These are phyloP conservation scores for Gracilariopsis chorda DNA, from an alignment of 23 red algal species.

Conservation along the genomic window DNA sequence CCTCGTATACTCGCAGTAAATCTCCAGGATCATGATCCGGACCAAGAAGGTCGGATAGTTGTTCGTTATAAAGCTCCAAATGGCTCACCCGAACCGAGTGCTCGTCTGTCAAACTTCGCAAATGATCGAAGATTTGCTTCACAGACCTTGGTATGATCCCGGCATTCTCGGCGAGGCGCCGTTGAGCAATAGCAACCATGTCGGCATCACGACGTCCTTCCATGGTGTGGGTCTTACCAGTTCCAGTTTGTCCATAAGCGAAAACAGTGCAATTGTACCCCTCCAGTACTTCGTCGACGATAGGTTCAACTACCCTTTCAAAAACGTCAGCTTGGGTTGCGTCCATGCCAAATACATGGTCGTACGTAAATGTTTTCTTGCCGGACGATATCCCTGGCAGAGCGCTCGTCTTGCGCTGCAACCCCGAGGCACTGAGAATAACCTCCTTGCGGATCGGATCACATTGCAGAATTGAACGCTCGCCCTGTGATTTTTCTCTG, in stretches of 20 bases:
- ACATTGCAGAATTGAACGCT: constrained; percentile 58
- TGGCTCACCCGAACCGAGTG: constrained; percentile 91
- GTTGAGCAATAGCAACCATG: background rate
- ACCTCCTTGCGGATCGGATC: constrained; percentile 58
- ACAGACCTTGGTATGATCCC: constrained; percentile 93
- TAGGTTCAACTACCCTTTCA: constrained; percentile 78
- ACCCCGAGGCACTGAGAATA: background rate
- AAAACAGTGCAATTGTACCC: constrained; percentile 99
- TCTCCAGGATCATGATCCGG: constrained; percentile 21
- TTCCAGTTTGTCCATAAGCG: constrained; percentile 96
- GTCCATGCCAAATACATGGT: constrained; percentile 84
- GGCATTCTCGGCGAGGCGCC: constrained; percentile 69
- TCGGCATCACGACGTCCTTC: constrained; percentile 75
- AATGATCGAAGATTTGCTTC: constrained; percentile 87
- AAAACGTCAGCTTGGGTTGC: constrained; percentile 87
- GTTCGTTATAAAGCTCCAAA: constrained; percentile 99
- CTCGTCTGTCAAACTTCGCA: constrained; percentile 78
- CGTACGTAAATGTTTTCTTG: constrained; percentile 76
- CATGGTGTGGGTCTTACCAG: constrained; percentile 99
- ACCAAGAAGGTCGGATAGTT: constrained; percentile 90
- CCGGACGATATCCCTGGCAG: background rate
- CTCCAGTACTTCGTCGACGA: constrained; percentile 88
- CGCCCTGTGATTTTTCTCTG: constrained; percentile 52
- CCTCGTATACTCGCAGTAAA: constrained; percentile 87
- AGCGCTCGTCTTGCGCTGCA: constrained; percentile 21